Base-by-base conservation (phyloP, 306 rosid species). In the Cucurbita maxima region DNA sequence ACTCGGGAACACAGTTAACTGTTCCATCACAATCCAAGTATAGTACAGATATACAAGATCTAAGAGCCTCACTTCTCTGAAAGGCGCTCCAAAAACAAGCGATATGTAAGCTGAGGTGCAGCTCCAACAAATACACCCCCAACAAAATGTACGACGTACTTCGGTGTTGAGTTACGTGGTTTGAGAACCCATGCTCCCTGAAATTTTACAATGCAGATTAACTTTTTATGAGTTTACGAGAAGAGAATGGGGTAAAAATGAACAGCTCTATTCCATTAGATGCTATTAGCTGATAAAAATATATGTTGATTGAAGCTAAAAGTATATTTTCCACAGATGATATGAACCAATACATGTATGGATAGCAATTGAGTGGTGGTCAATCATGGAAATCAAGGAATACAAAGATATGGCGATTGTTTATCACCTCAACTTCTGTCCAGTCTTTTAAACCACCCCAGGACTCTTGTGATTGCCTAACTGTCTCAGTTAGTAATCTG, bases 61-160 rank as follows among this genome's bases (percentile, higher is more conserved):
- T 30, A 56, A 41, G 22, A 30, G 68, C 53, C 96, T 82, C 82
- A 91, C 97, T 78, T 85, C 81, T 91, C 90, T 7, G 97, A 84
- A 45, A 94, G 96, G 58, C 92, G 86, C 87, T 94, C 97, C 45
- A 94, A 90, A 84, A 91, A 94, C 89, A 86, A 78, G 4, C 96
- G 96, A 80, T 94, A 94, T 72, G 99, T 82, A 75, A 94, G 97
- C 84, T 91, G 99, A 78, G 99, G 99, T 15, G 99, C 97, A 59
- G 97, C 99, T 73, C 99, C 97, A 66, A 94, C 97, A 88, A 94
- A 94, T 72, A 91, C 84, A 44, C 99, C 99, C 59, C 99, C 99
- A 16, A 94, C 80, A 84, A 94, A 94, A 85, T 94, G 99, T 38
- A 83, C 92, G 74, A 91, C 97, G 7, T 61, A 87, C 79, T 82